Conservation (phyloP, 2,329 filamentous ascomycete genomes). For the Oidium heveae region DNA sequence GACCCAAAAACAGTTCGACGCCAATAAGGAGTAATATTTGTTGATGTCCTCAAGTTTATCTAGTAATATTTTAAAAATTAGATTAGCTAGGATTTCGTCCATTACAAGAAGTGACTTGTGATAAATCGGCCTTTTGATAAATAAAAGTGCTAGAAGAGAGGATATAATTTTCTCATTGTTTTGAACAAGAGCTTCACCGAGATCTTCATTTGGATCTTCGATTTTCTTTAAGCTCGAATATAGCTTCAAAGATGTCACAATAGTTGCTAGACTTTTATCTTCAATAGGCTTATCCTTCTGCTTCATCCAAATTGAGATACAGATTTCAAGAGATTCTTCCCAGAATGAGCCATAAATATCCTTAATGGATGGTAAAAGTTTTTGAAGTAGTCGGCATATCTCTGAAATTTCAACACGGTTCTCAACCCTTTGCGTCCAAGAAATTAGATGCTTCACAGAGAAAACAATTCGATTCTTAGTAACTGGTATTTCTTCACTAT, state of each 20-base stretch:
- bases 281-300: constrained; percentile 15
- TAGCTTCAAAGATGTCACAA: constrained; percentile 51
- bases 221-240: constrained; percentile 36
- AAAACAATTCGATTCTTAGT: constrained; percentile 34
- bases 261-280: constrained; percentile 30
- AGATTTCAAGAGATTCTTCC: constrained; percentile 36
- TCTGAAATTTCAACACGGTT: constrained; percentile 22
- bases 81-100: constrained; percentile 46
- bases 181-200: constrained; percentile 46
- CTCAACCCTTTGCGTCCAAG: constrained; percentile 28
- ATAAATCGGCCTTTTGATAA: constrained; percentile 19
- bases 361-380: constrained; percentile 45
- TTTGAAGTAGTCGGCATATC: constrained; percentile 29
- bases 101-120: constrained; percentile 45
- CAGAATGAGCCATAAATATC: constrained; percentile 80
- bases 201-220: constrained; percentile 61
- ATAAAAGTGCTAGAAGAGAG: constrained; percentile 34
- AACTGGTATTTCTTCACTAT: constrained; percentile 26
- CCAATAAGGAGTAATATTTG: constrained; percentile 51
- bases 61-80: constrained; percentile 37
- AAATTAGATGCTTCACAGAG: constrained; percentile 52
- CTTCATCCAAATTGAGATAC: constrained; percentile 30
- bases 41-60: constrained; percentile 35
- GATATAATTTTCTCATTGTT: constrained; percentile 26
- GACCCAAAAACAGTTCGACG: constrained; percentile 47